Evolutionary conservation across 192 early-diverging fungal species (phyloP).

Genomic region (Entophlyctis luteolus): DNA sequence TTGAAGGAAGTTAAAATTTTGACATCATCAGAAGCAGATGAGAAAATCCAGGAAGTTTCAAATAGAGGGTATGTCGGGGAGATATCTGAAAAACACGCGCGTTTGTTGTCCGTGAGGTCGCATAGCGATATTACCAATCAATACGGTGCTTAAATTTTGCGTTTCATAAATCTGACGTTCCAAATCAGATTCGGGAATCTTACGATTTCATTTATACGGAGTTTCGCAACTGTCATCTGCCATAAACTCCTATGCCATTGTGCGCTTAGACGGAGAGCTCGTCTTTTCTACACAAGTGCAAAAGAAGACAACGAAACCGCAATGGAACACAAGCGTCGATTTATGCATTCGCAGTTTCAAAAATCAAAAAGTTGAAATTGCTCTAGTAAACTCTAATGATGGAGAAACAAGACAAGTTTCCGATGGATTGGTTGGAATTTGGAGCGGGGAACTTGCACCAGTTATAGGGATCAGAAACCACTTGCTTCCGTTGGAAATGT

Average conservation of each 20-base stretch:
- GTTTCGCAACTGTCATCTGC: slow-evolving; percentile 21
- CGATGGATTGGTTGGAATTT: background rate
- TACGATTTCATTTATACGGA: slow-evolving; percentile 49
- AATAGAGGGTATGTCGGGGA: background rate
- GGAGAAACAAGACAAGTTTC: background rate
- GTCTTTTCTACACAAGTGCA: slow-evolving; percentile 31
- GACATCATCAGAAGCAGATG: background rate
- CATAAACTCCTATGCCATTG: slow-evolving; percentile 37
- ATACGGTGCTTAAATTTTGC: slow-evolving; percentile 12
- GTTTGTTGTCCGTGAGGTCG: background rate
- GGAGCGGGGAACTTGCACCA: background rate
- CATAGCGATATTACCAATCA: background rate
- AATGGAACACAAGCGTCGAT: slow-evolving; percentile 10
- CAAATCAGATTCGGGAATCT: slow-evolving; percentile 55
- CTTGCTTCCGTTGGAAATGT: background rate
- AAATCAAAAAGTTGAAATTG: slow-evolving; percentile 3
- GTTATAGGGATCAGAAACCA: background rate
- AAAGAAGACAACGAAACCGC: background rate
- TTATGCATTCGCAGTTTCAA: slow-evolving; percentile 13
- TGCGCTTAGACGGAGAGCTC: slow-evolving; percentile 46
- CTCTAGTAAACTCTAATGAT: background rate
- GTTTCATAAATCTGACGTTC: no score
- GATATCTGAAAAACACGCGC: background rate
- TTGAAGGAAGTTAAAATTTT: slow-evolving; percentile 9
- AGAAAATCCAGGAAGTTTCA: background rate